phyloP scores from a whole-genome alignment of 2,329 filamentous ascomycete genomes.

The Ophiostoma piceae region DNA sequence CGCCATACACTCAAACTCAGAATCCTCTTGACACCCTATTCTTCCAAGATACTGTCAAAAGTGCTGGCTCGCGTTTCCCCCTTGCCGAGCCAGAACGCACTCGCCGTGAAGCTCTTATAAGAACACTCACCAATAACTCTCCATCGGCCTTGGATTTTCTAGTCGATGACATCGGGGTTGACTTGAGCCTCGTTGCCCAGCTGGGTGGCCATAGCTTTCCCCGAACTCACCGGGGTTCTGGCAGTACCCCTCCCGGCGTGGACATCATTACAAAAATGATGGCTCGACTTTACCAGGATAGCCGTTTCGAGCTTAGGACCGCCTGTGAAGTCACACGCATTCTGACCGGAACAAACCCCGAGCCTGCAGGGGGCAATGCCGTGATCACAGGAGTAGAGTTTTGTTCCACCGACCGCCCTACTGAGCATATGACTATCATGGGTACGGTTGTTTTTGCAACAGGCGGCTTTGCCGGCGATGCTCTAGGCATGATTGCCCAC shows the following conservation, averaged over 20 bases:
- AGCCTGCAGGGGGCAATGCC: conserved; percentile 20
- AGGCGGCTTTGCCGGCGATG: conserved; percentile 95
- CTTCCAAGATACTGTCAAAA: conserved; percentile 52
- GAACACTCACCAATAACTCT: conserved; percentile 97
- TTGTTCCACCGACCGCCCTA: conserved; percentile 59
- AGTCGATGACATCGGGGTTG: conserved; percentile 96
- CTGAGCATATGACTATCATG: conserved; percentile 61
- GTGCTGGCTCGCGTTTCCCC: conserved; percentile 45
- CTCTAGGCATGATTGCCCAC: conserved; percentile 86
- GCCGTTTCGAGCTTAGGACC: conserved; percentile 47
- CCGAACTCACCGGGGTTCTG: conserved; percentile 95
- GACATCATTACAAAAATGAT: conserved; percentile 91
- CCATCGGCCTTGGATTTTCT: conserved; percentile 95
- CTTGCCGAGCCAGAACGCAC: conserved; percentile 30
- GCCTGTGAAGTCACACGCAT: conserved; percentile 50
- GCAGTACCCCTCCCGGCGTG: conserved; percentile 99
- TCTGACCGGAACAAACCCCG: conserved; percentile 30
- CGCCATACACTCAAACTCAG: conserved; percentile 35
- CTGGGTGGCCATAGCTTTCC: conserved; percentile 87
- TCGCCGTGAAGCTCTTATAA: conserved; percentile 61
- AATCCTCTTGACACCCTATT: conserved; percentile 42
- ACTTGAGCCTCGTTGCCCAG: conserved; percentile 92
- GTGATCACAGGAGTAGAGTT: conserved; percentile 79
- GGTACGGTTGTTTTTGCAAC: conserved; percentile 92
- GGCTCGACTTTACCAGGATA: conserved; percentile 43